These are phyloP conservation scores for Pisolithus thermaeus DNA, from an alignment of 1,284 basidiomycete genomes.

Conservation along the genomic window DNA sequence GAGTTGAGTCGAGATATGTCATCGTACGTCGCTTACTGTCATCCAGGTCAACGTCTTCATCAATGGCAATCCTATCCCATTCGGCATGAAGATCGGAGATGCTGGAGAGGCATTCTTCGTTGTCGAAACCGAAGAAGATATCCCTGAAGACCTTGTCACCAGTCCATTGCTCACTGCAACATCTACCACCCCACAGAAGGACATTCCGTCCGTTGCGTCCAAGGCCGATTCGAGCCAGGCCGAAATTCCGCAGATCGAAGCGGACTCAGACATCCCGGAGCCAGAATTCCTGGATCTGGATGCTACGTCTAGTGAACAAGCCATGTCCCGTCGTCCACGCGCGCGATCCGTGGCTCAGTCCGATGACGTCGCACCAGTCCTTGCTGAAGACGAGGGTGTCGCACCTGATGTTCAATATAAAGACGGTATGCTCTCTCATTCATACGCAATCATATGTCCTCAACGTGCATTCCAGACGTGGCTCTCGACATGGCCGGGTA, in stretches of 20 bases:
- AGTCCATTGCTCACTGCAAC: conserved; percentile 80
- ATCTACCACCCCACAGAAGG: conserved; percentile 33
- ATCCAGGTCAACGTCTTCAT: conserved; percentile 74
- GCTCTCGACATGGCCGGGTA: conserved; percentile 66
- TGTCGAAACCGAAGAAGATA: conserved; percentile 92
- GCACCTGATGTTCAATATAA: conserved; percentile 67
- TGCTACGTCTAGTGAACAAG: conserved; percentile 12
- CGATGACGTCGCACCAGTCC: conserved; percentile 15
- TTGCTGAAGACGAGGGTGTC: conserved; percentile 31
- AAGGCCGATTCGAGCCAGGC: conserved; percentile 3
- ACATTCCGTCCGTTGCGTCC: conserved; percentile 20
- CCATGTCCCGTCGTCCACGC: conserved; percentile 15
- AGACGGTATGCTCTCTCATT: conserved; percentile 45
- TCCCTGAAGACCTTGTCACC: conserved; percentile 91
- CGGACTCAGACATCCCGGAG: conserved; percentile 32
- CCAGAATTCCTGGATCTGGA: conserved; percentile 28
- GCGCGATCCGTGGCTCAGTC: conserved; percentile 21
- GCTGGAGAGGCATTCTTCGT: conserved; percentile 99
- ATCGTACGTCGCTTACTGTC: background rate
- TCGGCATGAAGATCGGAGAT: conserved; percentile 98
- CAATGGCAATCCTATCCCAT: conserved; percentile 81
- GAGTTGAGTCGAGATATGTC: background rate
- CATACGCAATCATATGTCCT: conserved; percentile 1
- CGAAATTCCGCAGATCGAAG: background rate
- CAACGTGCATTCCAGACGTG: conserved; percentile 37